A percentile compares a stretch with the other conserved stretches of the same genome.
Evolutionary conservation across 1,284 basidiomycete species (phyloP).

Genomic region (Ustilago loliicola): DNA sequence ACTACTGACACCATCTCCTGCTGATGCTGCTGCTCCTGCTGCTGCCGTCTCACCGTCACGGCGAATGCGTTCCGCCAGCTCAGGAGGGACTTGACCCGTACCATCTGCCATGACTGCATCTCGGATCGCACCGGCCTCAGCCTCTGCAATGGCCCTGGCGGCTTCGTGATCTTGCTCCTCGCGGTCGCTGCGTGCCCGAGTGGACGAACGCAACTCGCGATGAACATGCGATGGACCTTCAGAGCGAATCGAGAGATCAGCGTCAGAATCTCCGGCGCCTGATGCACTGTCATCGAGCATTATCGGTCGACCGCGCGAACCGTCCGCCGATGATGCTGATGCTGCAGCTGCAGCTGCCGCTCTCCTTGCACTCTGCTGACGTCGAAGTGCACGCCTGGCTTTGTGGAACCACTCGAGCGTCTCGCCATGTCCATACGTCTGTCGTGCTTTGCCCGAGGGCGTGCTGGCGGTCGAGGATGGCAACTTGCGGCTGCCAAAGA

Average conservation of each 20-base stretch:
- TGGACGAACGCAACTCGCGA: slow-evolving; percentile 23
- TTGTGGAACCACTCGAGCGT: slow-evolving; percentile 61
- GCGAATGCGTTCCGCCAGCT: slow-evolving; percentile 40
- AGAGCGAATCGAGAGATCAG: slow-evolving; percentile 40
- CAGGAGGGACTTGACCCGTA: slow-evolving; percentile 35
- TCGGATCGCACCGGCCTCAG: slow-evolving; percentile 49
- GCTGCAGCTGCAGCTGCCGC: slow-evolving; percentile 16
- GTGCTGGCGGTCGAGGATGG: slow-evolving; percentile 26
- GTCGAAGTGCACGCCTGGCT: slow-evolving; percentile 46
- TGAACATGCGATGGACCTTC: slow-evolving; percentile 28
- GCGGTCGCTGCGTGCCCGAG: slow-evolving; percentile 15
- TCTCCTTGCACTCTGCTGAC: slow-evolving; percentile 37
- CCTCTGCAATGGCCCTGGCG: slow-evolving; percentile 52
- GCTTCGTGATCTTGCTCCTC: slow-evolving; percentile 10
- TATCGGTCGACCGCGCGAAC: background rate
- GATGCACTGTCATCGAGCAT: slow-evolving; percentile 20
- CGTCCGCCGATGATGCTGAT: background rate
- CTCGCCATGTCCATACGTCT: slow-evolving; percentile 39
- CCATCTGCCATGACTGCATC: slow-evolving; percentile 59
- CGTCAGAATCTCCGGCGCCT: slow-evolving; percentile 37
- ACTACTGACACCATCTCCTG: background rate
- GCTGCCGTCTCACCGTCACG: slow-evolving; percentile 30
- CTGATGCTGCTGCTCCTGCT: background rate
- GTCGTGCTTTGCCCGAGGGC: slow-evolving; percentile 26
- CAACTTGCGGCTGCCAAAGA: slow-evolving; percentile 15